Conservation (phyloP, 495 filamentous ascomycete species). For the Massariosphaeria phaeospora region DNA sequence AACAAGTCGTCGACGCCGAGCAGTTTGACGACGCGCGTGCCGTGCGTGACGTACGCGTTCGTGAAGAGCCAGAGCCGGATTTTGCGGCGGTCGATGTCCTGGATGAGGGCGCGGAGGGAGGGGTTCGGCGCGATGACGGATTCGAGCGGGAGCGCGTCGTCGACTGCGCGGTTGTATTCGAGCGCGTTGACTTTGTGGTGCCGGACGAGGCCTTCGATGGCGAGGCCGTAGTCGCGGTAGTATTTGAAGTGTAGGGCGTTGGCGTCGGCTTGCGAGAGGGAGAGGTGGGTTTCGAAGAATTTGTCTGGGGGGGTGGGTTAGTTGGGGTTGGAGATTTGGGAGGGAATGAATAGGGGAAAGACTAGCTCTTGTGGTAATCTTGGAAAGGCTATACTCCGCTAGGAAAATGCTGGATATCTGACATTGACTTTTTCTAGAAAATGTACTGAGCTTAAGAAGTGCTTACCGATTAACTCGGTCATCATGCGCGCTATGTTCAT, state of each 20-base stretch:
- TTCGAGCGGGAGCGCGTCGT: constrained; percentile 90
- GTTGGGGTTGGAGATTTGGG: neutral
- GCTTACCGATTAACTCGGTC: constrained; percentile 38
- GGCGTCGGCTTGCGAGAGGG: constrained; percentile 67
- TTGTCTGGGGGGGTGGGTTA: constrained; percentile 46
- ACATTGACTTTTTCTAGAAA: neutral
- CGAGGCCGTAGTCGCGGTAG: constrained; percentile 91
- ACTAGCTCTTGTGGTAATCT: neutral
- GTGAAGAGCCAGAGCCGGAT: constrained; percentile 92
- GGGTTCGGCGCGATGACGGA: constrained; percentile 71
- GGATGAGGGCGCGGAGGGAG: constrained; percentile 66
- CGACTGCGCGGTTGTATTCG: constrained; percentile 89
- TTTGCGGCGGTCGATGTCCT: constrained; percentile 71
- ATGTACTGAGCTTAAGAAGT: neutral
- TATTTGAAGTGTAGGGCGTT: constrained; percentile 79
- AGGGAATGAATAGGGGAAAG: too few species aligned
- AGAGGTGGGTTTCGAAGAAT: constrained; percentile 77
- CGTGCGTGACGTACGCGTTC: constrained; percentile 92
- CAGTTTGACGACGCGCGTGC: constrained; percentile 70
- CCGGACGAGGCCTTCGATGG: constrained; percentile 89
- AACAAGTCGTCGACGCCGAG: constrained; percentile 82
- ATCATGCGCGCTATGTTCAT: constrained; percentile 37
- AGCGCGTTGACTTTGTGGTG: constrained; percentile 95
- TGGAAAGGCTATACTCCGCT: neutral
- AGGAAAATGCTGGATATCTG: neutral